Conservation (phyloP, 257 asterid species). For the Striga asiatica region DNA sequence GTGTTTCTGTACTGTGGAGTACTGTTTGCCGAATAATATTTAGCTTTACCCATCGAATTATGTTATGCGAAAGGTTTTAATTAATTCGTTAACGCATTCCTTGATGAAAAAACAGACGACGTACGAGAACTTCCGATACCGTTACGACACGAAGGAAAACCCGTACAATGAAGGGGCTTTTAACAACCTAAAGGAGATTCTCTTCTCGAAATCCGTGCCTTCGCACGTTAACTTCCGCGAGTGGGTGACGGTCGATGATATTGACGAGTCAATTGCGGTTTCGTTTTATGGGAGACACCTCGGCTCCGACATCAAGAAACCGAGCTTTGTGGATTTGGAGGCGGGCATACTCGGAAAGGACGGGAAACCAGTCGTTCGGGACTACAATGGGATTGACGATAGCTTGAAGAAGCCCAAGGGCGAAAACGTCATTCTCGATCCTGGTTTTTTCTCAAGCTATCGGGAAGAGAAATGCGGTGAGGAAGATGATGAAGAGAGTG, state of each 20-base stretch:
- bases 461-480: constrained; percentile 16
- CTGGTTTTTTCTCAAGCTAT: constrained; percentile 24
- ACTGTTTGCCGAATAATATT: too few relatives aligned
- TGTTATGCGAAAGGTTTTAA: too few relatives aligned
- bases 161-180: constrained; percentile 52
- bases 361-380: constrained; percentile 37
- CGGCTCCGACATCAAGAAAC: constrained; percentile 30
- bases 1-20: too few relatives aligned
- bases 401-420: constrained; percentile 34
- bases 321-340: constrained; percentile 49
- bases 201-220: constrained; percentile 43
- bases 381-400: constrained; percentile 45
- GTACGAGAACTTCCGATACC: constrained; percentile 77
- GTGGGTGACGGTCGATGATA: constrained; percentile 45
- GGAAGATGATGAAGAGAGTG: constrained; percentile 25
- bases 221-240: constrained; percentile 61
- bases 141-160: constrained; percentile 76
- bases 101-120: constrained; percentile 46
- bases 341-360: constrained; percentile 38
- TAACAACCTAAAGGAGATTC: constrained; percentile 51
- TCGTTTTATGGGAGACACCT: constrained; percentile 33
- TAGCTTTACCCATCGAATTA: too few relatives aligned
- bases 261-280: constrained; percentile 28
- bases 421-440: constrained; percentile 21
- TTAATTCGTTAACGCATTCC: background rate